phyloP scores from a whole-genome alignment of 179 eudicot species.

The Silene coronaria region DNA sequence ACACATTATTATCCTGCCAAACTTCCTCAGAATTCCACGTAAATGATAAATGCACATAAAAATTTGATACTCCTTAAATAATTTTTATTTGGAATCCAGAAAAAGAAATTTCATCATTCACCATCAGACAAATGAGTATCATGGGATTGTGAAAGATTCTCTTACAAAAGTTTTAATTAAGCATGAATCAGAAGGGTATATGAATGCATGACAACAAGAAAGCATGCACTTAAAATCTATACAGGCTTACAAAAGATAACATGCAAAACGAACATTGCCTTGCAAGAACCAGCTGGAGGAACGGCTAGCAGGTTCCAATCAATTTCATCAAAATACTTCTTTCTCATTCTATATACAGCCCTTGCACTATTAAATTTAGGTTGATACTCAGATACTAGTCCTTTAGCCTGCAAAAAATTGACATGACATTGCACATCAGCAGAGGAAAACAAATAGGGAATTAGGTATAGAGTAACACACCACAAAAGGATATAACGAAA shows the following conservation, averaged over 20 bases:
- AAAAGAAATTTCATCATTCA: not conserved
- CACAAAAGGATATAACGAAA: not conserved
- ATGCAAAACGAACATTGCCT: slow-evolving; percentile 36
- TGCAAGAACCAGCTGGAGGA: slow-evolving; percentile 84
- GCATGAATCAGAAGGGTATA: not conserved
- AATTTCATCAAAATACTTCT: slow-evolving; percentile 90
- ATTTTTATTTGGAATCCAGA: too few relatives aligned
- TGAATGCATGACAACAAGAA: not conserved
- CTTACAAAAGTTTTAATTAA: not conserved
- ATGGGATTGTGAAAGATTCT: not conserved
- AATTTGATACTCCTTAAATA: not conserved
- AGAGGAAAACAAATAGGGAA: not conserved
- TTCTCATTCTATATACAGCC: slow-evolving; percentile 89
- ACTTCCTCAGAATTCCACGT: too few relatives aligned
- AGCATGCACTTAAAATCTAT: slow-evolving; percentile 1
- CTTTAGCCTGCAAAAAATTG: slow-evolving; percentile 76
- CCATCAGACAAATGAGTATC: not conserved
- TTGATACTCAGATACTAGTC: slow-evolving; percentile 85
- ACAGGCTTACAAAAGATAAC: slow-evolving; percentile 6
- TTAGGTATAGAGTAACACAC: not conserved
- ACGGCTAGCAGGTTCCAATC: slow-evolving; percentile 98
- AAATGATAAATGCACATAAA: not conserved
- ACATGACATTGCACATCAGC: slow-evolving; percentile 9
- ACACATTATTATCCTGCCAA: not conserved
- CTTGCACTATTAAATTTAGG: slow-evolving; percentile 94